Percentiles rank a stretch among this genome's conserved stretches.
phyloP scores from a whole-genome alignment of 495 filamentous ascomycete genomes.

The Penicillium macrosclerotiorum region DNA sequence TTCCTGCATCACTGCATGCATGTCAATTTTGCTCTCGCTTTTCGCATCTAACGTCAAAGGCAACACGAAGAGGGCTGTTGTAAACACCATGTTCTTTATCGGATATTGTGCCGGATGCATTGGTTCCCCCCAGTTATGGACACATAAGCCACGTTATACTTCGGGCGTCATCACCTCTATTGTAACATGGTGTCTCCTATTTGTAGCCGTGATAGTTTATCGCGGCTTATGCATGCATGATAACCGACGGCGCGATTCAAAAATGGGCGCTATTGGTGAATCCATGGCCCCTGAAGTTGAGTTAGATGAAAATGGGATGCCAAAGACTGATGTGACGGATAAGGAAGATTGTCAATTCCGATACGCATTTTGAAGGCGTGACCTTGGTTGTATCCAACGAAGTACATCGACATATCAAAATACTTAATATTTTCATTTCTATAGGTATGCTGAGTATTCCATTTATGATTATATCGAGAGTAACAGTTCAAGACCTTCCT shows the following conservation, averaged over 20 bases:
- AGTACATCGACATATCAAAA: too few species aligned
- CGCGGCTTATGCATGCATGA: constrained; percentile 19
- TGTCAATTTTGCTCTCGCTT: constrained; percentile 53
- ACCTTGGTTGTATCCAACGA: constrained; percentile 26
- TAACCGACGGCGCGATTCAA: constrained; percentile 11
- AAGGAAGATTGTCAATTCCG: constrained; percentile 20
- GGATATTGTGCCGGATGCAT: constrained; percentile 38
- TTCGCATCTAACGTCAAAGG: constrained; percentile 58
- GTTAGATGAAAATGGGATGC: constrained; percentile 17
- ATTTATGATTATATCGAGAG: too few species aligned
- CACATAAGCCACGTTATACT: constrained; percentile 18
- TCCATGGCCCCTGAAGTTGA: constrained; percentile 1
- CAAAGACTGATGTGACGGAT: constrained; percentile 20
- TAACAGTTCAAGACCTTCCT: too few species aligned
- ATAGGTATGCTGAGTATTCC: too few species aligned
- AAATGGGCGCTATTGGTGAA: not conserved
- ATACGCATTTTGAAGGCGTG: constrained; percentile 19
- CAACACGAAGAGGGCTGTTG: constrained; percentile 59
- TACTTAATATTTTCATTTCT: too few species aligned
- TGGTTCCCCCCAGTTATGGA: constrained; percentile 32
- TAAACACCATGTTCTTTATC: constrained; percentile 40
- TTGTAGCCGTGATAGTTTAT: constrained; percentile 16
- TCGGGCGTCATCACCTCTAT: constrained; percentile 23
- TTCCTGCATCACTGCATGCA: constrained; percentile 40
- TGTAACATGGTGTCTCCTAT: constrained; percentile 25